Percentiles rank a stretch among this genome's conserved stretches.
phyloP scores from a whole-genome alignment of 495 filamentous ascomycete species.

The Podospora fimiseda region DNA sequence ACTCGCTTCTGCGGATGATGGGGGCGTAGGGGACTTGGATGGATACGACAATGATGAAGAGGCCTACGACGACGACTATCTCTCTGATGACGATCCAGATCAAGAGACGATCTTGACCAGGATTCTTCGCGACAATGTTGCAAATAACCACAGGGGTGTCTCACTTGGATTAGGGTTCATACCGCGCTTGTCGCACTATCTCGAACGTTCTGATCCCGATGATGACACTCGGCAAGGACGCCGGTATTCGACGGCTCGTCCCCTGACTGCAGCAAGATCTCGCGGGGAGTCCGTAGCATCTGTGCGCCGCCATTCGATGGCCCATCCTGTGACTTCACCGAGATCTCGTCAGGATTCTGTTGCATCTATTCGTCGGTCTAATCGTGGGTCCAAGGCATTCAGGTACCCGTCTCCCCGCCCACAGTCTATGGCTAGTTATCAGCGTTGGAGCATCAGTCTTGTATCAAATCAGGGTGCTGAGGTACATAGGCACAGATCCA shows the following conservation, averaged over 20 bases:
- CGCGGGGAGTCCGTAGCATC: no score
- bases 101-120: conserved; percentile 10
- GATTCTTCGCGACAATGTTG: conserved; percentile 11
- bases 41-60: conserved; percentile 1
- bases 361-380: no score
- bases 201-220: background rate
- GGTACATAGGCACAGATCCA: conserved; percentile 14
- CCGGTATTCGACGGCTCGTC: no score
- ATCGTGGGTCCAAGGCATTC: no score
- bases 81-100: conserved; percentile 4
- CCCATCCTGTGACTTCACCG: no score
- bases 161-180: conserved; percentile 14
- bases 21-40: background rate
- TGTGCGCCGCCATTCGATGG: no score
- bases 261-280: no score
- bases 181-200: conserved; percentile 10
- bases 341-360: no score
- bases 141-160: conserved; percentile 1
- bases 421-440: no score
- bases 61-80: background rate
- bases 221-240: no score
- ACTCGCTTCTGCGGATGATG: conserved; percentile 21
- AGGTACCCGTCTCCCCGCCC: no score
- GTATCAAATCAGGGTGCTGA: conserved; percentile 13
- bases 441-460: conserved; percentile 12